A percentile compares a stretch with the other conserved stretches of the same genome.
phyloP scores from a whole-genome alignment of 2,329 filamentous ascomycete species.

The Triangularia verruculosa region DNA sequence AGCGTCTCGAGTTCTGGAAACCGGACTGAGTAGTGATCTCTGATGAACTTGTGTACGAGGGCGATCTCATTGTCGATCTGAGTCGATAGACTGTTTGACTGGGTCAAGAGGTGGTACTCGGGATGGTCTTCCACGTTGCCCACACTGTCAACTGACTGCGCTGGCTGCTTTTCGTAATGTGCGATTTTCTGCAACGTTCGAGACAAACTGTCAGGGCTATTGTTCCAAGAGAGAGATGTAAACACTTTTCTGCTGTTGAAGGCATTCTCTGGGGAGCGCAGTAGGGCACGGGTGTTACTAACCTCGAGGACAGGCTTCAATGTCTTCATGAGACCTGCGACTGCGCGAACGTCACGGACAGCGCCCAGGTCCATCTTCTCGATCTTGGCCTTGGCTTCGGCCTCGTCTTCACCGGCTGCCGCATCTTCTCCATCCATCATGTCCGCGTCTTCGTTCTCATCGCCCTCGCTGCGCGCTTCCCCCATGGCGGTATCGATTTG shows the following conservation, averaged over 20 bases:
- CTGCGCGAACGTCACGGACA: conserved; percentile 74
- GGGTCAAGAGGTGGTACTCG: conserved; percentile 82
- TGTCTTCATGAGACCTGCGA: conserved; percentile 76
- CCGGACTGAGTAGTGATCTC: conserved; percentile 90
- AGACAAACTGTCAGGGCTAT: conserved; percentile 65
- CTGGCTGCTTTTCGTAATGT: conserved; percentile 68
- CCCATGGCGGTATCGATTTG: conserved; percentile 56
- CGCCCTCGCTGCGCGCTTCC: conserved; percentile 55
- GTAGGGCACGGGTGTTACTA: conserved; percentile 41
- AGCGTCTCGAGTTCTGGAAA: conserved; percentile 91
- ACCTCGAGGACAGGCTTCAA: conserved; percentile 80
- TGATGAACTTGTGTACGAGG: conserved; percentile 91
- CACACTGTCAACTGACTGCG: conserved; percentile 59
- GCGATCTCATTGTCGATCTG: conserved; percentile 91
- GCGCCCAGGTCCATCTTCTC: conserved; percentile 76
- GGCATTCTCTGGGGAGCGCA: conserved; percentile 24
- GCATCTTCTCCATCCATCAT: conserved; percentile 48
- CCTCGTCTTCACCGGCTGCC: conserved; percentile 54
- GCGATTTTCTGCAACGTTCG: conserved; percentile 70
- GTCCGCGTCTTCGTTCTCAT: conserved; percentile 61
- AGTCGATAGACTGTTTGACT: conserved; percentile 86
- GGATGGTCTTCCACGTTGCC: conserved; percentile 90
- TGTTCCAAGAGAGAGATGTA: conserved; percentile 58
- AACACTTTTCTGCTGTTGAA: conserved; percentile 46
- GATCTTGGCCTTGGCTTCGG: conserved; percentile 72